Conservation (phyloP, 2,329 filamentous ascomycete species). For the Periconia macrospinosa region DNA sequence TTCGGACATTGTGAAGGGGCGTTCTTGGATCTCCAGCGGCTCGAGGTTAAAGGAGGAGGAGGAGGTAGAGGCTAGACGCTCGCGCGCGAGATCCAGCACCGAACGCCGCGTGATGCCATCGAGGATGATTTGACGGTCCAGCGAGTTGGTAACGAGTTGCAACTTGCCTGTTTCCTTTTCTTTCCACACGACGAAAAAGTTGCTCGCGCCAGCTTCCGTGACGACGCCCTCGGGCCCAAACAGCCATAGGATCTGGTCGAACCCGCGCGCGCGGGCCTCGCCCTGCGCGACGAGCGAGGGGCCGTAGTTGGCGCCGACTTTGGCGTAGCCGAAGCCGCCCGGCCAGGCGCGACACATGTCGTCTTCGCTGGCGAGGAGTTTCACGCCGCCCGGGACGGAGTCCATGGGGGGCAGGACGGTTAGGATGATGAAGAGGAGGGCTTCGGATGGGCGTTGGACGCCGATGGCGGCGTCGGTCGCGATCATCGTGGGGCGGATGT, state of each 20-base stretch:
- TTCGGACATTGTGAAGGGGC: conserved; percentile 80
- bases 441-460: conserved; percentile 76
- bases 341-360: conserved; percentile 91
- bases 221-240: conserved; percentile 77
- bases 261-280: conserved; percentile 73
- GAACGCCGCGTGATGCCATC: conserved; percentile 86
- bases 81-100: conserved; percentile 70
- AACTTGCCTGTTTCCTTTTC: conserved; percentile 54
- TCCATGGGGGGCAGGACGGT: conserved; percentile 51
- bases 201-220: conserved; percentile 88
- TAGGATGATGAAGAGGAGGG: conserved; percentile 83
- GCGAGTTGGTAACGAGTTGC: conserved; percentile 79
- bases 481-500: conserved; percentile 86
- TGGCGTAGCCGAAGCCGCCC: conserved; percentile 88
- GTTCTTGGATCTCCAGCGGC: conserved; percentile 72
- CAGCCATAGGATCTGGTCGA: conserved; percentile 91
- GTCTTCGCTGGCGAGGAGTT: conserved; percentile 74
- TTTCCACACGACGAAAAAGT: conserved; percentile 86
- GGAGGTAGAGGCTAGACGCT: conserved; percentile 55
- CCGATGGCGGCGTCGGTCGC: conserved; percentile 79
- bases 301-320: conserved; percentile 92
- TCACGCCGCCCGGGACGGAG: conserved; percentile 52
- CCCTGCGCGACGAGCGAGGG: conserved; percentile 77
- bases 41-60: conserved; percentile 36
- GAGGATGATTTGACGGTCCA: conserved; percentile 81